phyloP scores from a whole-genome alignment of 768 basidiomycete genomes.

The Saitozyma podzolica region DNA sequence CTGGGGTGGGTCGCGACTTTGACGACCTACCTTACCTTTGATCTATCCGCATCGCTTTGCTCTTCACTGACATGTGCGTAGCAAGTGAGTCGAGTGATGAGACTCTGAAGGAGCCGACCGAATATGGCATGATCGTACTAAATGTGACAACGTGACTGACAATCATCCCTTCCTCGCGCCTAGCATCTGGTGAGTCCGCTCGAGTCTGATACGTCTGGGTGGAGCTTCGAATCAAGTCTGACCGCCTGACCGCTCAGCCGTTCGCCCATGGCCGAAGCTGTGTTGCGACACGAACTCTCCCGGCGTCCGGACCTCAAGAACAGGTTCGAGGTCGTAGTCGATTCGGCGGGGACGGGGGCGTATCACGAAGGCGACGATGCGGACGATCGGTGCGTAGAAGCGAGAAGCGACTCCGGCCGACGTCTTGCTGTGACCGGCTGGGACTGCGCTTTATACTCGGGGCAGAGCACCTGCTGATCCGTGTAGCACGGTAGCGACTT shows the following conservation, averaged over 20 bases:
- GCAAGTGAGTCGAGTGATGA: slow-evolving; percentile 31
- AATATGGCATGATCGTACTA: too few species aligned
- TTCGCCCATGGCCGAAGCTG: slow-evolving; percentile 90
- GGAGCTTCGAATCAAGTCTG: not conserved
- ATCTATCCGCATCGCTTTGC: too few species aligned
- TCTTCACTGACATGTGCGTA: slow-evolving; percentile 1
- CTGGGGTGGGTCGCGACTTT: slow-evolving; percentile 36
- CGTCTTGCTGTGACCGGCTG: not conserved
- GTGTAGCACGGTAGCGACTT: slow-evolving; percentile 67
- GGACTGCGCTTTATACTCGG: not conserved
- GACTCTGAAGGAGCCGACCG: too few species aligned
- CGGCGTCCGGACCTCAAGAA: slow-evolving; percentile 21
- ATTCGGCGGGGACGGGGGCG: slow-evolving; percentile 79
- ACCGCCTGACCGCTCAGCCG: slow-evolving; percentile 55
- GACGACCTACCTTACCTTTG: too few species aligned
- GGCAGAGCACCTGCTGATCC: slow-evolving; percentile 8
- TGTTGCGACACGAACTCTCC: slow-evolving; percentile 61
- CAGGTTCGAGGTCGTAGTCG: slow-evolving; percentile 67
- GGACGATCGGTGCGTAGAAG: slow-evolving; percentile 65
- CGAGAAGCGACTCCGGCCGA: not conserved
- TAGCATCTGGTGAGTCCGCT: not conserved
- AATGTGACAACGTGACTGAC: too few species aligned
- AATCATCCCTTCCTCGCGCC: not conserved
- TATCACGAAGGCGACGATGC: slow-evolving; percentile 84
- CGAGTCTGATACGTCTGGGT: not conserved